These are phyloP conservation scores for Golubevia pallescens DNA, from an alignment of 1,284 basidiomycete genomes.

Conservation along the genomic window DNA sequence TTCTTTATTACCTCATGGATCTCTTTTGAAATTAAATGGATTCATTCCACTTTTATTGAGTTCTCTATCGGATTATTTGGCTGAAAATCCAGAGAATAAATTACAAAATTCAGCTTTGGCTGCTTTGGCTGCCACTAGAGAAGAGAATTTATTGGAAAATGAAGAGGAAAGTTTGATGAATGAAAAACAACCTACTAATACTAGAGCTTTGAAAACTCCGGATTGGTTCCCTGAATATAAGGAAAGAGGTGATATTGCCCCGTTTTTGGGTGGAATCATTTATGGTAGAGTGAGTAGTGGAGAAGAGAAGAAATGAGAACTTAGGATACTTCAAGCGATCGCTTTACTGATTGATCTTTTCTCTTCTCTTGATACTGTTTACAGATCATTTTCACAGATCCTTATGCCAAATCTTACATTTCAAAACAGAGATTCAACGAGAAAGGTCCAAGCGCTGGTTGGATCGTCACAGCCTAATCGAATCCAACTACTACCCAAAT, in stretches of 20 bases:
- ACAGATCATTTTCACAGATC: slow-evolving; percentile 48
- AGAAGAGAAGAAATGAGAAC: no score
- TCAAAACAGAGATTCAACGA: slow-evolving; percentile 61
- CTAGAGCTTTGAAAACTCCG: slow-evolving; percentile 47
- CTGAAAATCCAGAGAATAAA: no score
- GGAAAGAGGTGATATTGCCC: slow-evolving; percentile 53
- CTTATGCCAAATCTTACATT: slow-evolving; percentile 44
- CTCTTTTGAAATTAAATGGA: no score
- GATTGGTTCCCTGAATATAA: slow-evolving; percentile 63
- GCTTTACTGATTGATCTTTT: neutral
- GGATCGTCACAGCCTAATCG: slow-evolving; percentile 13
- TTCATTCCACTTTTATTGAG: no score
- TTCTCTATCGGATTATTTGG: no score
- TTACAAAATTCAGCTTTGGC: no score
- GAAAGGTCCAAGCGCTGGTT: slow-evolving; percentile 34
- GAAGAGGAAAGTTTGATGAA: no score
- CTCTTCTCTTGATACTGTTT: neutral
- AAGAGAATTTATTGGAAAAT: no score
- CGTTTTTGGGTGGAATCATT: slow-evolving; percentile 59
- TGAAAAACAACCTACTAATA: slow-evolving; percentile 36
- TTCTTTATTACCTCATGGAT: no score
- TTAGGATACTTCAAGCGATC: neutral
- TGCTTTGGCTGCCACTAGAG: no score
- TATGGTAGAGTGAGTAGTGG: slow-evolving; percentile 38
- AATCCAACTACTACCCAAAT: no score